phyloP scores from a whole-genome alignment of 208 protist species.

The Wallacemonas sp. region DNA sequence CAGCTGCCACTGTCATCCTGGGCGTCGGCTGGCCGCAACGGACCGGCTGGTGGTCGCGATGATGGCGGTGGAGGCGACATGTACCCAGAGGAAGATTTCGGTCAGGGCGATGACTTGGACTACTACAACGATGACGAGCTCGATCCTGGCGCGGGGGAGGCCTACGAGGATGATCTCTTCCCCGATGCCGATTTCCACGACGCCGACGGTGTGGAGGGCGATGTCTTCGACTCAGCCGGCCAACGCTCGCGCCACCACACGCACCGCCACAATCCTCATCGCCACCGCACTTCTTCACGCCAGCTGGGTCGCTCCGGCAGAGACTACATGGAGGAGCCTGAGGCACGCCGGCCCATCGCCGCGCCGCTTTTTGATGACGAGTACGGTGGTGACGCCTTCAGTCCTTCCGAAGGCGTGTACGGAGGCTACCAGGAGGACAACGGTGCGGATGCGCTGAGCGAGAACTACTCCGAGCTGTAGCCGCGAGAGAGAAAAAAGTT shows the following conservation, averaged over 20 bases:
- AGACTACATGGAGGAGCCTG: slow-evolving; percentile 1
- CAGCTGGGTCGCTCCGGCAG: not conserved
- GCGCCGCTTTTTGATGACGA: slow-evolving; percentile 3
- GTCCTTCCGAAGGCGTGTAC: slow-evolving; percentile 20
- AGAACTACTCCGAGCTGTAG: not conserved
- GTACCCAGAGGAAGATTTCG: slow-evolving; percentile 7
- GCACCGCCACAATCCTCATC: slow-evolving; percentile 29
- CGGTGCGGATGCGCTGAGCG: not conserved
- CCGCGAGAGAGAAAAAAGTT: not conserved
- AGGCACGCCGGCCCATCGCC: not conserved
- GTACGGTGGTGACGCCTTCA: slow-evolving; percentile 4
- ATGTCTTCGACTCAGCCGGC: slow-evolving; percentile 17
- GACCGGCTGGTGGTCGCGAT: not conserved
- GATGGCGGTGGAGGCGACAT: not conserved
- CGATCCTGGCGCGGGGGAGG: slow-evolving; percentile 4
- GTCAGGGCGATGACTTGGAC: not conserved
- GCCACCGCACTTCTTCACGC: slow-evolving; percentile 14
- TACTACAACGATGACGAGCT: slow-evolving; percentile 4
- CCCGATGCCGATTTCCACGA: slow-evolving; percentile 5
- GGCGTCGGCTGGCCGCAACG: not conserved
- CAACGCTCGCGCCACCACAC: slow-evolving; percentile 17
- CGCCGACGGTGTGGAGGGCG: slow-evolving; percentile 12
- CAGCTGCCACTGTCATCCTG: not conserved
- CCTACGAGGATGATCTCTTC: slow-evolving; percentile 1
- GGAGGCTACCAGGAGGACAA: slow-evolving; percentile 21